phyloP scores from a whole-genome alignment of 257 asterid species.

The Eustoma russellianum region DNA sequence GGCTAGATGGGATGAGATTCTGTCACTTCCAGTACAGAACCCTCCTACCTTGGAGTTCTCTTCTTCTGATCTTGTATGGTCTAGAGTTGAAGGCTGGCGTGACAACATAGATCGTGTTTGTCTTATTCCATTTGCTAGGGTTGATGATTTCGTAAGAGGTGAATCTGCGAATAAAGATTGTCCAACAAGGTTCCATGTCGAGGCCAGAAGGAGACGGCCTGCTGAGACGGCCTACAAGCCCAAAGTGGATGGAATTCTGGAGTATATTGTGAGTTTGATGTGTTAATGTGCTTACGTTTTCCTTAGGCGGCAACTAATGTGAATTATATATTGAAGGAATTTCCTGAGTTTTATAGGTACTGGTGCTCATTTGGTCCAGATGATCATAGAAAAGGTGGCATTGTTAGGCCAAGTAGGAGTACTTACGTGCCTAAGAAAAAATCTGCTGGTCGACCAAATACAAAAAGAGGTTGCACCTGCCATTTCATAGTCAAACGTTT shows the following conservation, averaged over 20 bases:
- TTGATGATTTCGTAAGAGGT: slow-evolving; percentile 84
- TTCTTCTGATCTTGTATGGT: slow-evolving; percentile 85
- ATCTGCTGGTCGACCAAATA: slow-evolving; percentile 86
- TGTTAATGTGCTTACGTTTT: neutral
- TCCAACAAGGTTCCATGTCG: slow-evolving; percentile 87
- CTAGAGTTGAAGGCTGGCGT: slow-evolving; percentile 89
- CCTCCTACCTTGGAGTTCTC: slow-evolving; percentile 84
- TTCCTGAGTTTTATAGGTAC: slow-evolving; percentile 42
- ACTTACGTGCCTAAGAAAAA: slow-evolving; percentile 72
- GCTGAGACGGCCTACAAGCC: slow-evolving; percentile 52
- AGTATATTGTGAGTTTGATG: slow-evolving; percentile 52
- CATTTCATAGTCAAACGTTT: slow-evolving; percentile 91
- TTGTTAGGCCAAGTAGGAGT: slow-evolving; percentile 81
- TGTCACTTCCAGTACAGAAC: slow-evolving; percentile 87
- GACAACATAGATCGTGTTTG: slow-evolving; percentile 77
- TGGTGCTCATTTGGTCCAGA: slow-evolving; percentile 99
- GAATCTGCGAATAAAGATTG: slow-evolving; percentile 82
- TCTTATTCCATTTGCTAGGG: slow-evolving; percentile 75
- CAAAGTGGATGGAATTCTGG: slow-evolving; percentile 94
- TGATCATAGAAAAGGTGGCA: slow-evolving; percentile 84
- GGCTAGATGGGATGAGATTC: slow-evolving; percentile 98
- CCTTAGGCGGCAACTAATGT: neutral
- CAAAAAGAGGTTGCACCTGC: slow-evolving; percentile 96
- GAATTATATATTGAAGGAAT: slow-evolving; percentile 1
- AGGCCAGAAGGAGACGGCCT: slow-evolving; percentile 77